Conservation (phyloP, 2,329 filamentous ascomycete species). For the Neofusicoccum cordaticola region DNA sequence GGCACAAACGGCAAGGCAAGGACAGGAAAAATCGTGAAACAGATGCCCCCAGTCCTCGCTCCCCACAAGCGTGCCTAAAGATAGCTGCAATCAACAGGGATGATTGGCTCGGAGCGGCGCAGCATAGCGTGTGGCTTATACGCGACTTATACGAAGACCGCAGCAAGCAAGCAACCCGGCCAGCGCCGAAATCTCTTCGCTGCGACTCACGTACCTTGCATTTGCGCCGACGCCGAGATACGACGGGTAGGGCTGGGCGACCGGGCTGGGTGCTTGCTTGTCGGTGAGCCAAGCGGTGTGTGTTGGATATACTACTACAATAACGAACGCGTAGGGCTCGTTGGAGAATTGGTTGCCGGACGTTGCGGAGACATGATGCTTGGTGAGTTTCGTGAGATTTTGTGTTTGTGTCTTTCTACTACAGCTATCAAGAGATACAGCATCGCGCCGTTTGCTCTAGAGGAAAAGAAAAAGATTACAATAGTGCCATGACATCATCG, state of each 20-base stretch:
- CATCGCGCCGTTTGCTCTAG: not conserved
- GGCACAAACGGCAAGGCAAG: too few relatives aligned
- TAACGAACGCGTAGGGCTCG: too few relatives aligned
- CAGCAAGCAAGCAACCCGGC: not conserved
- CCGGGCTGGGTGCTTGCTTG: not conserved
- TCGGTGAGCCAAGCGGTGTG: conserved; percentile 13
- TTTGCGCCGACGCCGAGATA: not conserved
- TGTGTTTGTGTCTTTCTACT: not conserved
- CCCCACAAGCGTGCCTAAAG: not conserved
- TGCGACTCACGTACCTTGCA: not conserved
- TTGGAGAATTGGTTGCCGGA: not conserved
- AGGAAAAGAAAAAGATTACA: not conserved
- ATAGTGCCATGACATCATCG: conserved; percentile 14
- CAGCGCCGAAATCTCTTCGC: not conserved
- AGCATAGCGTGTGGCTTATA: not conserved
- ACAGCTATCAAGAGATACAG: not conserved
- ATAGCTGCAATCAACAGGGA: not conserved
- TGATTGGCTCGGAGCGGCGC: not conserved
- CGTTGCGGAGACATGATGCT: too few relatives aligned
- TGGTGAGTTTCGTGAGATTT: not conserved
- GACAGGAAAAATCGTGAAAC: too few relatives aligned
- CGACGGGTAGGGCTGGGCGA: not conserved
- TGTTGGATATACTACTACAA: not conserved
- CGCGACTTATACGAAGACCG: not conserved
- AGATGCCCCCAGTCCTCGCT: not conserved